These are phyloP conservation scores for Hypoxylon rubiginosum DNA, from an alignment of 2,329 filamentous ascomycete genomes.

Conservation along the genomic window DNA sequence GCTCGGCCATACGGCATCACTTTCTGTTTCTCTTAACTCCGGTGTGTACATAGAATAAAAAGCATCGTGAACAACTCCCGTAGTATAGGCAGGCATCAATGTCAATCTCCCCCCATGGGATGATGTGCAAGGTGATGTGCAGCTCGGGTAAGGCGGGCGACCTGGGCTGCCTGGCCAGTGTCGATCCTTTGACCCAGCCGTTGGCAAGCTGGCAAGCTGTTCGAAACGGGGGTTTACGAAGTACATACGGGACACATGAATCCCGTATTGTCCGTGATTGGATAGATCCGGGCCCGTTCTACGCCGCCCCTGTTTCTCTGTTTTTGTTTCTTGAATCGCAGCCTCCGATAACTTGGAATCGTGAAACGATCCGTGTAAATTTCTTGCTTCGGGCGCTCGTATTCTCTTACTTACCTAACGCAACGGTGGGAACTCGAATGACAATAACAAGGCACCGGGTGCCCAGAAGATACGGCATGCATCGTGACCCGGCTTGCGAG, in stretches of 20 bases:
- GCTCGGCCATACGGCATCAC: not conserved
- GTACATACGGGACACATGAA: not conserved
- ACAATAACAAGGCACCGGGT: not conserved
- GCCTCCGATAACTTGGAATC: conserved; percentile 23
- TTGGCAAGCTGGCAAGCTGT: not conserved
- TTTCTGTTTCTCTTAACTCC: not conserved
- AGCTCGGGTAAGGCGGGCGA: conserved; percentile 31
- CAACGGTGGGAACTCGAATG: conserved; percentile 6
- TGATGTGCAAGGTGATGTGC: conserved; percentile 22
- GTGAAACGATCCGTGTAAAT: conserved; percentile 5
- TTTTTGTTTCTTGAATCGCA: conserved; percentile 12
- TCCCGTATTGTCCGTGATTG: conserved; percentile 25
- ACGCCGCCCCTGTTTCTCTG: not conserved
- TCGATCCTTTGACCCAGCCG: conserved; percentile 30
- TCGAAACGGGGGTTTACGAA: conserved; percentile 18
- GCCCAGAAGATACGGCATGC: not conserved
- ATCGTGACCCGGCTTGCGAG: conserved; percentile 9
- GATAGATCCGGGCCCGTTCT: not conserved
- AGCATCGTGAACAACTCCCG: not conserved
- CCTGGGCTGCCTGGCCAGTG: conserved; percentile 31
- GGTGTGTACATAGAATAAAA: conserved; percentile 9
- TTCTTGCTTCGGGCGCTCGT: conserved; percentile 18
- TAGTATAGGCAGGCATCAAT: conserved; percentile 7
- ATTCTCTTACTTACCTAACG: conserved; percentile 8
- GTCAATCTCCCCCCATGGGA: conserved; percentile 27